Evolutionary conservation across 176 grass and related monocot genomes (phyloP).

Genomic region (Phoenix roebelenii): DNA sequence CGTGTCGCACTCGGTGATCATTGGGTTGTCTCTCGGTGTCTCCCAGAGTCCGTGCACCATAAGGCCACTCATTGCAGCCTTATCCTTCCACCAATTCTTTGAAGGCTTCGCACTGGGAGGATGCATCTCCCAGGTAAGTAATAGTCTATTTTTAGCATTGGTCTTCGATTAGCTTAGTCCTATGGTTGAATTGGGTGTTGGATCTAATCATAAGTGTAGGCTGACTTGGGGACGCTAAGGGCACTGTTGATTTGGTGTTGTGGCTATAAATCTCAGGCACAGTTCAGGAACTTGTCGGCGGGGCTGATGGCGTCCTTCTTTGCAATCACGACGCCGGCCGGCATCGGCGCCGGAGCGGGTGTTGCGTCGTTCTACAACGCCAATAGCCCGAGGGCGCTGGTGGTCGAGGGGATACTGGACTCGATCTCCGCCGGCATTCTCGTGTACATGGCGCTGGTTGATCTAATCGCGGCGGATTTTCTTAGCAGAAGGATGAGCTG

Average conservation of each 20-base stretch:
- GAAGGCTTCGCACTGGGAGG: slow-evolving; percentile 13
- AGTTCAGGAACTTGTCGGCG: background rate
- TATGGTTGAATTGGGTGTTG: background rate
- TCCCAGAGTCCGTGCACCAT: slow-evolving; percentile 16
- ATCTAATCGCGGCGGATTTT: slow-evolving; percentile 13
- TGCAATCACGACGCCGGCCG: slow-evolving; percentile 4
- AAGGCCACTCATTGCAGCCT: slow-evolving; percentile 5
- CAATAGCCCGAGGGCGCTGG: slow-evolving; percentile 9
- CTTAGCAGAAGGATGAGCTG: slow-evolving; percentile 1
- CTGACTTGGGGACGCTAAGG: too few relatives aligned
- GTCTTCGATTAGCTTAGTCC: too few relatives aligned
- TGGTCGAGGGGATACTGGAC: slow-evolving; percentile 18
- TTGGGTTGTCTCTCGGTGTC: slow-evolving; percentile 2
- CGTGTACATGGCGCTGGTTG: slow-evolving; percentile 13
- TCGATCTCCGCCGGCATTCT: slow-evolving; percentile 13
- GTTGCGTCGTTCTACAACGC: slow-evolving; percentile 6
- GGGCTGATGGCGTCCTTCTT: slow-evolving; percentile 4
- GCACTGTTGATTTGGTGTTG: too few relatives aligned
- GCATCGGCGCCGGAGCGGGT: background rate
- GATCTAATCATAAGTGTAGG: background rate
- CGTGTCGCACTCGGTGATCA: slow-evolving; percentile 12
- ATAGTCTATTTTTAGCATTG: too few relatives aligned
- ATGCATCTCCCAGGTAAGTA: slow-evolving; percentile 5
- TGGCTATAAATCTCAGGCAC: background rate
- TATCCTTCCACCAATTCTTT: slow-evolving; percentile 15